Evolutionary conservation across 108 stramenopile genomes (phyloP).

Genomic region (Cyclostephanos tholiformis): DNA sequence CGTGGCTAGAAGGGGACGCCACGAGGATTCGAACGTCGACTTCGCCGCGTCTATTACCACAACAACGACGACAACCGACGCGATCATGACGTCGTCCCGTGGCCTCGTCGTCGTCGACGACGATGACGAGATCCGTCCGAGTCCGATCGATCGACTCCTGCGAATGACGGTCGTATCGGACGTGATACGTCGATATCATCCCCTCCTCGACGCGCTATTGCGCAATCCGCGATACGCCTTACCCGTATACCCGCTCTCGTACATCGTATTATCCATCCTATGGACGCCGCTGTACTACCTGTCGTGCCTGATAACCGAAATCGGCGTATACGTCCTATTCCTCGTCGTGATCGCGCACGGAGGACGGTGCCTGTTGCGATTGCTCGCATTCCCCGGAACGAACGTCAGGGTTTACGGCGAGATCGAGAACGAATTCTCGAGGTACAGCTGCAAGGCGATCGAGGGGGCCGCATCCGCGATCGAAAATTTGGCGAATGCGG

Average conservation of each 20-base stretch:
- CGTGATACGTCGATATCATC: too few relatives aligned
- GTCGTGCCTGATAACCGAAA: conserved; percentile 61
- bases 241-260: conserved; percentile 34
- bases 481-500: conserved; percentile 50
- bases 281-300: conserved; percentile 66
- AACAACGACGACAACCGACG: too few relatives aligned
- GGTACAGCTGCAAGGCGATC: conserved; percentile 79
- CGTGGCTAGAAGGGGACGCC: too few relatives aligned
- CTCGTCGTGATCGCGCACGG: conserved; percentile 40
- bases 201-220: conserved; percentile 9
- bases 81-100: too few relatives aligned
- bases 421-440: conserved; percentile 80
- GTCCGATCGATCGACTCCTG: too few relatives aligned
- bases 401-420: conserved; percentile 66
- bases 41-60: too few relatives aligned
- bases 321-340: conserved; percentile 56
- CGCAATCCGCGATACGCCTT: conserved; percentile 53
- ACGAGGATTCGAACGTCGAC: too few relatives aligned
- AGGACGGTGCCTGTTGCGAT: conserved; percentile 68
- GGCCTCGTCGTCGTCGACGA: too few relatives aligned
- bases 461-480: conserved; percentile 47
- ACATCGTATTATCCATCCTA: conserved; percentile 34
- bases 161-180: too few relatives aligned
- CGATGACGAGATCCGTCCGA: too few relatives aligned
- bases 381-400: conserved; percentile 87